Evolutionary conservation across 176 grass and related monocot species (phyloP).

Genomic region (Pontederia crassipes): DNA sequence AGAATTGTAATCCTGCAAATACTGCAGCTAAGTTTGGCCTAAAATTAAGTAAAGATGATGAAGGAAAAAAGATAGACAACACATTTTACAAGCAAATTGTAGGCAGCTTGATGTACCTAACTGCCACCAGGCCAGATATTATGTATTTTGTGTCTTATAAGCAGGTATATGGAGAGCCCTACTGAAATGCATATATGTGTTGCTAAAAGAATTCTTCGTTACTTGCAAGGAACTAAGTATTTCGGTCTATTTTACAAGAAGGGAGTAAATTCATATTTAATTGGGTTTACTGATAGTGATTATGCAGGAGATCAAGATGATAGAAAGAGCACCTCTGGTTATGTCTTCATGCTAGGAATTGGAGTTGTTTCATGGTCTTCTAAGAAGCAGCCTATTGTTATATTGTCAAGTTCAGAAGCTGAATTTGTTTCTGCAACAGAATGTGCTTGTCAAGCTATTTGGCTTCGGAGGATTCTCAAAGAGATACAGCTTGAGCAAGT

Average conservation of each 20-base stretch:
- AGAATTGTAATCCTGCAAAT: not conserved
- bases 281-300: not conserved
- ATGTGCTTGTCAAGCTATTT: not conserved
- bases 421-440: constrained; percentile 3
- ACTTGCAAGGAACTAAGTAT: not conserved
- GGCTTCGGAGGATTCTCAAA: not conserved
- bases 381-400: constrained; percentile 1
- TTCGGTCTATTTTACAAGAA: not conserved
- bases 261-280: not conserved
- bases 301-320: not conserved
- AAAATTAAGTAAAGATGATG: not conserved
- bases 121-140: not conserved
- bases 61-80: not conserved
- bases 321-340: not conserved
- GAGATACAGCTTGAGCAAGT: not conserved
- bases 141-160: not conserved
- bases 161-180: not conserved
- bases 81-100: not conserved
- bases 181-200: not conserved
- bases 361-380: not conserved
- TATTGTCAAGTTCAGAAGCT: not conserved
- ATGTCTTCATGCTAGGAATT: not conserved
- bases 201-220: not conserved
- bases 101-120: not conserved
- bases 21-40: not conserved